These are phyloP conservation scores for Zopfochytrium polystomum DNA, from an alignment of 371 early-diverging fungal species.

Conservation along the genomic window DNA sequence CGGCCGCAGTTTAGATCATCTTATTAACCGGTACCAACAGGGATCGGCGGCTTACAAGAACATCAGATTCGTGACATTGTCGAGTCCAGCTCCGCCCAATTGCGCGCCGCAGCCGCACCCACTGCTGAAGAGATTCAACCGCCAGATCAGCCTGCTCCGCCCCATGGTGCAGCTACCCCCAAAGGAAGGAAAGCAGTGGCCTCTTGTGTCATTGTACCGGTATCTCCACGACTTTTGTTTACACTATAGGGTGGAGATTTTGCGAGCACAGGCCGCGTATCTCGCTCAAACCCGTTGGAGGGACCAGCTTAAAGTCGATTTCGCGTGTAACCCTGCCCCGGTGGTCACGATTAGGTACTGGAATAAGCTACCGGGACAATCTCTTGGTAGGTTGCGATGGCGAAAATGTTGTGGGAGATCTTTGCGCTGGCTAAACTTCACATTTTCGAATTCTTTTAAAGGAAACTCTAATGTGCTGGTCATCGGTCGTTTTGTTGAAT, in stretches of 20 bases:
- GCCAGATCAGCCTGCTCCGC: background rate
- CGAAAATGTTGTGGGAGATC: too few relatives aligned
- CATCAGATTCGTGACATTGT: background rate
- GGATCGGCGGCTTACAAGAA: background rate
- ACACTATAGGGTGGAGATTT: slow-evolving; percentile 24
- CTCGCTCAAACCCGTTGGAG: slow-evolving; percentile 31
- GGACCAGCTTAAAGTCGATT: slow-evolving; percentile 12
- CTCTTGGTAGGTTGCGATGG: background rate
- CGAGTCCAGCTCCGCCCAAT: background rate
- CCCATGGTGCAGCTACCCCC: too few relatives aligned
- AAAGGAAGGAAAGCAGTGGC: slow-evolving; percentile 18
- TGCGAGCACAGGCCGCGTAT: slow-evolving; percentile 19
- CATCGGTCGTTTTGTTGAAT: slow-evolving; percentile 3
- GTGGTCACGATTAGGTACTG: slow-evolving; percentile 5
- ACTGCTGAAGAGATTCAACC: background rate
- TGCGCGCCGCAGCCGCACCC: background rate
- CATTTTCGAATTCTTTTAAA: too few relatives aligned
- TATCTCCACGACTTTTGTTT: slow-evolving; percentile 26
- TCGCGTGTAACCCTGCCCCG: background rate
- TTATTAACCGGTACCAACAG: background rate
- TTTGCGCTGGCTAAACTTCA: too few relatives aligned
- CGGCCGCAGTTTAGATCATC: background rate
- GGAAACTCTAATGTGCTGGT: background rate
- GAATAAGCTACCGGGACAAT: background rate
- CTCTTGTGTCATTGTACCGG: slow-evolving; percentile 26